A percentile compares a stretch with the other conserved stretches of the same genome.
Conservation (phyloP, 176 grass and related monocot genomes). For the Cenchrus americanus region DNA sequence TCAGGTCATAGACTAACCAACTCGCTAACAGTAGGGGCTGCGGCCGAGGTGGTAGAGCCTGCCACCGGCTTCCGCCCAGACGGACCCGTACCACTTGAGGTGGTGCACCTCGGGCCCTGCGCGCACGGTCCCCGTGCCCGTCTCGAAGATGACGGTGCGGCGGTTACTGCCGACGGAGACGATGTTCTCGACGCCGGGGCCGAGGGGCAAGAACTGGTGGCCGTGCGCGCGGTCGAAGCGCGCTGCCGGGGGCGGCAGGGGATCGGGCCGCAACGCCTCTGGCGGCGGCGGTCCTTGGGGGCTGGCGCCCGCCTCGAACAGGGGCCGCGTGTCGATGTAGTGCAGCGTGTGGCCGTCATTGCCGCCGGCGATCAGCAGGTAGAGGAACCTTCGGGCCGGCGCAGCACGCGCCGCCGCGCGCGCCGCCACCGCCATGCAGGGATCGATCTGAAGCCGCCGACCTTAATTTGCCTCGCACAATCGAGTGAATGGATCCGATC, state of each 20-base stretch:
- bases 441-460: background rate
- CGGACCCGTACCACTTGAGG: background rate
- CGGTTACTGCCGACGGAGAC: background rate
- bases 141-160: slow-evolving; percentile 6
- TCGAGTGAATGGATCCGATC: background rate
- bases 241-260: background rate
- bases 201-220: background rate
- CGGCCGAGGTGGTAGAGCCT: slow-evolving; percentile 6
- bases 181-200: background rate
- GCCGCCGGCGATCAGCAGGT: background rate
- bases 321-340: background rate
- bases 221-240: background rate
- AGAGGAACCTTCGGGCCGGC: background rate
- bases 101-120: background rate
- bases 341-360: background rate
- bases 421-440: background rate
- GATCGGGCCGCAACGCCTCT: background rate
- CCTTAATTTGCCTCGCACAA: background rate
- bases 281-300: background rate
- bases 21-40: too few relatives aligned
- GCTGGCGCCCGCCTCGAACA: background rate
- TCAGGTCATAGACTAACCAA: too few relatives aligned
- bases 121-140: background rate
- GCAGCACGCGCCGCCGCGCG: too few relatives aligned
- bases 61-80: slow-evolving; percentile 5